Evolutionary conservation across 805 yeast genomes (phyloP), one percentile per base, ranked within the genome.

Genomic region (Wickerhamomyces chaumierensis): DNA sequence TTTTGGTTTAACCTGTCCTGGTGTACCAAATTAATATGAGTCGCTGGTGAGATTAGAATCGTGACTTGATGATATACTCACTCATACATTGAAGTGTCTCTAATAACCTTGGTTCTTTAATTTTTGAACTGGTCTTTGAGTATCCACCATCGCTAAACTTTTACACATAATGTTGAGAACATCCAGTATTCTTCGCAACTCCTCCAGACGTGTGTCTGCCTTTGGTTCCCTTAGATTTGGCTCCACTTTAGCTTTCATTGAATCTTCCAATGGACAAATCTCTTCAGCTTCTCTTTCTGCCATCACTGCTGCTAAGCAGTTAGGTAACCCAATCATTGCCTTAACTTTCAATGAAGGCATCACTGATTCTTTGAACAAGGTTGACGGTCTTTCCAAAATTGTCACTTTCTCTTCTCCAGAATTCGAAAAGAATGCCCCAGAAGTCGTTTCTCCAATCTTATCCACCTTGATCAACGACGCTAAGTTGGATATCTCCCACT

Each of bases 291-390:
- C 94, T 5, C 66, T 85, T 42, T 75, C 85, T 17, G 69, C 88
- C 2, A 55, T 88, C 28, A 64, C 75, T 12, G 97, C 97, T 12
- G 96, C 97, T 16, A 60, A 62, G 38, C 69, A 77, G 49, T 61
- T 88, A 34, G 84, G 86, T 7, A 72, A 78, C 51, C 90, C 94
- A 33, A 68, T 90, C 36, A 78, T 82, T n/a, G 95, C 88, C 2
- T 57, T 88, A 3, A 53, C 86, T 12, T 67, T 82, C 8, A 96
- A 96, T 5, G 57, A 79, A 3, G 58, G 71, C 3, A 61, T 58
- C 11, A 81, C 75, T 12, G 72, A 71, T 1, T 58, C 64, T 40
- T 69, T 78, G 16, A 55, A 75, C 27, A 71, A 75, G 48, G 61
- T 80, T 23, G 61, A 66, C 3, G 77, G 73, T 2, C 37, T 54